Evolutionary conservation across 495 filamentous ascomycete species (phyloP).

Genomic region (Penicillium pancosmium): DNA sequence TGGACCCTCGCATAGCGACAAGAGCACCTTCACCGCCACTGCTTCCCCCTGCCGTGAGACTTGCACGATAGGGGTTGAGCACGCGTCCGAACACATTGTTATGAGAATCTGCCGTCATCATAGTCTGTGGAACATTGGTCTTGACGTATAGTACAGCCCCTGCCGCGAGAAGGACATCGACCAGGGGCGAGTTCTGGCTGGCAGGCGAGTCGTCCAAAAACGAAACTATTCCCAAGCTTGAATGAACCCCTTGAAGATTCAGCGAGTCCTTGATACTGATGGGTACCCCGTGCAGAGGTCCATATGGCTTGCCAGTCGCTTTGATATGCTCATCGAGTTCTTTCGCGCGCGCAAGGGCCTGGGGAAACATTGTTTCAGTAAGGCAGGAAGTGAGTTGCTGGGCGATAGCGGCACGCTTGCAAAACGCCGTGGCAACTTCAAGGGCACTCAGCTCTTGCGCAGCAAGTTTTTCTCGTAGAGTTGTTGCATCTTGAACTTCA

Average conservation of each 20-base stretch:
- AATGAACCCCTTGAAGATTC: conserved; percentile 47
- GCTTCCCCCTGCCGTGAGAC: conserved; percentile 57
- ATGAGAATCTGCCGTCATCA: conserved; percentile 51
- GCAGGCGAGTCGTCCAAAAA: neutral
- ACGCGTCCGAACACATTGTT: conserved; percentile 47
- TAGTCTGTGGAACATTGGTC: conserved; percentile 45
- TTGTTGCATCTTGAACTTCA: conserved; percentile 7
- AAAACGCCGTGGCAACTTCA: conserved; percentile 31
- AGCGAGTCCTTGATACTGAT: conserved; percentile 65
- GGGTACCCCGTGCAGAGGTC: conserved; percentile 59
- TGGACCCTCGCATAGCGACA: conserved; percentile 56
- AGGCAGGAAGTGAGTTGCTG: conserved; percentile 4
- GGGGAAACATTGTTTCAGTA: conserved; percentile 55
- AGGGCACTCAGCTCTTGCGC: conserved; percentile 43
- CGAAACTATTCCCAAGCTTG: neutral
- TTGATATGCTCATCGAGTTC: conserved; percentile 28
- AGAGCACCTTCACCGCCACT: conserved; percentile 68
- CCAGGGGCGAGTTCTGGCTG: conserved; percentile 41
- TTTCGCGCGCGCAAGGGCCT: conserved; percentile 55
- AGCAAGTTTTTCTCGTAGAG: conserved; percentile 18
- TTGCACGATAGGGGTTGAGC: conserved; percentile 55
- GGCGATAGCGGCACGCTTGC: neutral
- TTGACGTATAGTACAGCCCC: conserved; percentile 35
- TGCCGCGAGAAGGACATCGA: conserved; percentile 8
- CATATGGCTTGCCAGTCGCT: conserved; percentile 34